Evolutionary conservation across 2,329 filamentous ascomycete genomes (phyloP).

Genomic region (Sarocladium oryzae): DNA sequence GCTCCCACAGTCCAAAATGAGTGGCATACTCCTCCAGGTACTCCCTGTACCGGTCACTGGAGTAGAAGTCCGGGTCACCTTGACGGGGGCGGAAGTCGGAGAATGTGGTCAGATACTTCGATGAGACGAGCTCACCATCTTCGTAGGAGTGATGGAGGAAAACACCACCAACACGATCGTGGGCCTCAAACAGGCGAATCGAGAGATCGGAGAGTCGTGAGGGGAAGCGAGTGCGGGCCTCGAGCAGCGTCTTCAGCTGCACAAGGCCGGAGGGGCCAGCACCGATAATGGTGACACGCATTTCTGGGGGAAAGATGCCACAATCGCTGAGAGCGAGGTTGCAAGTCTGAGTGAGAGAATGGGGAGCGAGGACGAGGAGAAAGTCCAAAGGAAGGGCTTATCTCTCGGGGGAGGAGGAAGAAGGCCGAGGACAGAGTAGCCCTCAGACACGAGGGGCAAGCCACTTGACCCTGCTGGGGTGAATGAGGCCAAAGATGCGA

Average conservation of each 20-base stretch:
- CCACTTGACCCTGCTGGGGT: background rate
- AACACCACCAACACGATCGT: constrained; percentile 34
- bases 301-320: constrained; percentile 6
- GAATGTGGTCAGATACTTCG: constrained; percentile 38
- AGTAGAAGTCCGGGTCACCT: constrained; percentile 35
- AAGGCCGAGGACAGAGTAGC: no score
- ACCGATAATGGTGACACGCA: constrained; percentile 33
- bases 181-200: constrained; percentile 35
- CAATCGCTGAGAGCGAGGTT: no score
- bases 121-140: constrained; percentile 36
- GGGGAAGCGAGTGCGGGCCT: constrained; percentile 25
- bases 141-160: constrained; percentile 36
- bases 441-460: background rate
- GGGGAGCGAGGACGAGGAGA: no score
- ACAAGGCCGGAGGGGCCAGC: constrained; percentile 32
- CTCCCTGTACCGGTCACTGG: constrained; percentile 27
- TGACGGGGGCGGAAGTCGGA: constrained; percentile 34
- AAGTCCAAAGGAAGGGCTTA: no score
- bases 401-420: background rate
- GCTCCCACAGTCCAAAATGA: constrained; percentile 28
- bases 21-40: constrained; percentile 34
- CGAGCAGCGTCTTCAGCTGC: constrained; percentile 31
- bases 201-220: constrained; percentile 26
- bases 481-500: background rate
- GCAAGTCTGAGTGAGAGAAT: no score